Percentiles rank a stretch among this genome's conserved stretches.
These are phyloP conservation scores for Capronia americana DNA, from an alignment of 2,329 filamentous ascomycete genomes.

Conservation along the genomic window DNA sequence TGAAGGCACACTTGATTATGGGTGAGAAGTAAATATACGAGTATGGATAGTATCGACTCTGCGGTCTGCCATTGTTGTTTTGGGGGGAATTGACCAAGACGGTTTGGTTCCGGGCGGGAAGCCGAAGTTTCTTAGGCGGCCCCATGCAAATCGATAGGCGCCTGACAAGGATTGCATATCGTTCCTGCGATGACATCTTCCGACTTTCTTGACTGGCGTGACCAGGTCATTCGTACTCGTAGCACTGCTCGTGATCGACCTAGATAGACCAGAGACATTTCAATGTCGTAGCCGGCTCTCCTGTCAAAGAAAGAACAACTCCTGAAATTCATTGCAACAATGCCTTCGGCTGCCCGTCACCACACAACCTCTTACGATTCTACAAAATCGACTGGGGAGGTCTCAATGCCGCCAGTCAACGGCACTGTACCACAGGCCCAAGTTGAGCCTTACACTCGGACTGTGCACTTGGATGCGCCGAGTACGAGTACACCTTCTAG, in stretches of 20 bases:
- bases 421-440: not conserved
- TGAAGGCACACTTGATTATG: not conserved
- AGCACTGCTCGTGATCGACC: not conserved
- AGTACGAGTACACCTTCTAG: no score
- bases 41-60: not conserved
- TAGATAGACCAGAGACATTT: not conserved
- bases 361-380: not conserved
- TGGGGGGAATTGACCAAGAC: not conserved
- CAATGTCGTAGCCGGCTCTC: not conserved
- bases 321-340: not conserved
- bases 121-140: not conserved
- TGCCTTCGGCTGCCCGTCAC: not conserved
- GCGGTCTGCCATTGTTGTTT: not conserved
- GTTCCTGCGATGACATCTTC: conserved; percentile 1
- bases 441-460: not conserved
- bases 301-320: not conserved
- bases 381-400: not conserved
- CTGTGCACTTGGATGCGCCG: not conserved
- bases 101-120: not conserved
- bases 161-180: conserved; percentile 4
- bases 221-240: not conserved
- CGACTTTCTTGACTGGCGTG: not conserved
- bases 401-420: not conserved
- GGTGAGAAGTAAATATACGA: conserved; percentile 1
- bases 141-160: not conserved